These are phyloP conservation scores for Postia placenta DNA, from an alignment of 768 basidiomycete species.

Conservation along the genomic window DNA sequence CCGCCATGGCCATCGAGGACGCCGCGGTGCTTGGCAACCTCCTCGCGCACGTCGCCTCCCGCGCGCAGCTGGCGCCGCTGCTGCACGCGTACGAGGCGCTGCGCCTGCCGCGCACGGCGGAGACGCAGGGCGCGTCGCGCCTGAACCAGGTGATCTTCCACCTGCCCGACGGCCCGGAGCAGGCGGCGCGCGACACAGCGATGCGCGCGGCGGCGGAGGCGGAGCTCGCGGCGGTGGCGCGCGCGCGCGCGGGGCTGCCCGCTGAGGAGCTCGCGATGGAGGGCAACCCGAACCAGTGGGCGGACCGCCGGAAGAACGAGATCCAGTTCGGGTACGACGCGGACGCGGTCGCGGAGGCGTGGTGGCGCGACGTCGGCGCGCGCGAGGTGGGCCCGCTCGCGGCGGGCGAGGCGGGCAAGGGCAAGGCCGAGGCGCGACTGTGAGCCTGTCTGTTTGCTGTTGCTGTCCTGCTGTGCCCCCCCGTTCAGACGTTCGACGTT, in stretches of 20 bases:
- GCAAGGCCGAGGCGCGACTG: background rate
- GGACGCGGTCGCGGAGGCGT: conserved; percentile 41
- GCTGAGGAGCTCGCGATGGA: conserved; percentile 17
- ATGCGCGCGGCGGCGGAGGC: conserved; percentile 45
- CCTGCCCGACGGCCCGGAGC: conserved; percentile 46
- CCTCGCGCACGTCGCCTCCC: conserved; percentile 39
- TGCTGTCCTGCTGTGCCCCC: no score
- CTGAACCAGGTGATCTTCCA: conserved; percentile 52
- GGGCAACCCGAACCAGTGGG: conserved; percentile 51
- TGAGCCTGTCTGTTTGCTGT: background rate
- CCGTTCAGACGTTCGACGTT: no score
- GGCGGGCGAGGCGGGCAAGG: background rate
- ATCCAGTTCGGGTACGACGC: conserved; percentile 50
- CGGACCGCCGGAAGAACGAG: conserved; percentile 43
- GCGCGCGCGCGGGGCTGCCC: conserved; percentile 5
- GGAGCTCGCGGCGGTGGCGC: conserved; percentile 24
- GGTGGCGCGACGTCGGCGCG: conserved; percentile 37
- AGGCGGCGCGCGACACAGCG: conserved; percentile 41
- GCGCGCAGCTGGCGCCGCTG: conserved; percentile 36
- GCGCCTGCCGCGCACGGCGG: conserved; percentile 42
- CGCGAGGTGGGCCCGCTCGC: background rate
- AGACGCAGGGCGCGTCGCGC: conserved; percentile 42
- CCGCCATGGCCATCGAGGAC: conserved; percentile 45
- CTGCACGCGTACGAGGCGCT: conserved; percentile 48
- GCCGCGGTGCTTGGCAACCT: conserved; percentile 41